These are phyloP conservation scores for Ormosia emarginata DNA, from an alignment of 306 rosid species.

Conservation along the genomic window DNA sequence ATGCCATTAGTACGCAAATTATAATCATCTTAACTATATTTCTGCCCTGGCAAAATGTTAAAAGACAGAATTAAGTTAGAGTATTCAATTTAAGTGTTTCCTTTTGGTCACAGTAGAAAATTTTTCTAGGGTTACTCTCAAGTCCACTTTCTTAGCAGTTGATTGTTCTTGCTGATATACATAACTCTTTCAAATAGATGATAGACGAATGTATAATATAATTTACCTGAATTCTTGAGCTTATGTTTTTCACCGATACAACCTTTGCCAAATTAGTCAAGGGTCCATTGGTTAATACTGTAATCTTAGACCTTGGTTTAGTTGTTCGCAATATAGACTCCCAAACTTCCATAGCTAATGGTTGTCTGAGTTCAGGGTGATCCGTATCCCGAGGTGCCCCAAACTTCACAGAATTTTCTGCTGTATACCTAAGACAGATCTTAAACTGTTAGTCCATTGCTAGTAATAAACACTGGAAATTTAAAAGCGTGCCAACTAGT, in stretches of 20 bases:
- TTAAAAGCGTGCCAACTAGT: neutral
- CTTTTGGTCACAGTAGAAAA: neutral
- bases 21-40: neutral
- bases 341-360: constrained; percentile 81
- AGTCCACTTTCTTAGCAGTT: neutral
- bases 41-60: neutral
- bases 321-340: constrained; percentile 46
- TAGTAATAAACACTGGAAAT: neutral
- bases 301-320: constrained; percentile 56
- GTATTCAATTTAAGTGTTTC: neutral
- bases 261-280: constrained; percentile 83
- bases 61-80: neutral
- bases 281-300: constrained; percentile 87
- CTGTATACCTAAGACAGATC: constrained; percentile 62
- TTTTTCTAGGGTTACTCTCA: neutral
- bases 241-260: constrained; percentile 34
- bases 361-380: constrained; percentile 78
- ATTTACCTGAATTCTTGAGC: constrained; percentile 67
- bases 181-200: neutral
- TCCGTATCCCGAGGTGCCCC: constrained; percentile 79
- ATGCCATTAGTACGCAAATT: neutral
- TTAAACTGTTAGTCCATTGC: neutral
- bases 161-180: neutral
- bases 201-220: neutral
- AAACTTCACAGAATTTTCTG: constrained; percentile 56